Percentiles rank a stretch among this genome's conserved stretches.
Evolutionary conservation across 768 basidiomycete species (phyloP).

Genomic region (Rhodotorula diobovata): DNA sequence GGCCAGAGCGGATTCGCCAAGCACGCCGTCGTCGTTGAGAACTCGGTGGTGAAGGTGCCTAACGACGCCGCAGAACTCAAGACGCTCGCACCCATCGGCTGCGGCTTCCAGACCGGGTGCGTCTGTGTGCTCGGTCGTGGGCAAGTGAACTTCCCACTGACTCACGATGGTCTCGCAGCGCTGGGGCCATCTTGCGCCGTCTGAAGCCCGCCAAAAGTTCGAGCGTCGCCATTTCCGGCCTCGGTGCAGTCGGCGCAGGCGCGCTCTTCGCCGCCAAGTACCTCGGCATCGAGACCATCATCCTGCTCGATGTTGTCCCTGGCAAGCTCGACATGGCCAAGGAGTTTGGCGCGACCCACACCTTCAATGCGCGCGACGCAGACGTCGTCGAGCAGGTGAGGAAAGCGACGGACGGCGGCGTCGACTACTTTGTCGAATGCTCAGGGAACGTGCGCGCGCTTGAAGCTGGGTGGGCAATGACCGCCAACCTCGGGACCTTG

Average conservation of each 20-base stretch:
- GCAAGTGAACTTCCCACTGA: background rate
- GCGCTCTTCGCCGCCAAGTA: constrained; percentile 36
- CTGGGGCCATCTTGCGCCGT: constrained; percentile 37
- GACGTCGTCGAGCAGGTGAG: constrained; percentile 24
- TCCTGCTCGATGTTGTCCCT: constrained; percentile 39
- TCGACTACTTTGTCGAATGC: constrained; percentile 36
- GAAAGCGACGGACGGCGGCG: constrained; percentile 33
- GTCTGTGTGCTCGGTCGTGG: no score
- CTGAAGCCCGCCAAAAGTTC: constrained; percentile 9
- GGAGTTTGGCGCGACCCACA: constrained; percentile 36
- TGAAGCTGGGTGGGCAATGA: constrained; percentile 22
- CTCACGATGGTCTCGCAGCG: background rate
- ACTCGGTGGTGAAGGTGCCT: constrained; percentile 32
- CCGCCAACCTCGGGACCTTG: constrained; percentile 14
- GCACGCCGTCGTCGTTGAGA: constrained; percentile 39
- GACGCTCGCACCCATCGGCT: constrained; percentile 35
- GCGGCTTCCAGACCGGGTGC: constrained; percentile 37
- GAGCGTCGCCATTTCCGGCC: constrained; percentile 37
- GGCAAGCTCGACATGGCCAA: constrained; percentile 30
- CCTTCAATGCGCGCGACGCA: constrained; percentile 25
- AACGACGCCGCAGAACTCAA: constrained; percentile 26
- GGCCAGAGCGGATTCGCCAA: constrained; percentile 39
- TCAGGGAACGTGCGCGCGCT: constrained; percentile 32
- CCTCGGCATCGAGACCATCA: constrained; percentile 28
- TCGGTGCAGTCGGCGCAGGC: constrained; percentile 41